These are phyloP conservation scores for Leishmania braziliensis DNA, from an alignment of 208 protist species.

Conservation along the genomic window DNA sequence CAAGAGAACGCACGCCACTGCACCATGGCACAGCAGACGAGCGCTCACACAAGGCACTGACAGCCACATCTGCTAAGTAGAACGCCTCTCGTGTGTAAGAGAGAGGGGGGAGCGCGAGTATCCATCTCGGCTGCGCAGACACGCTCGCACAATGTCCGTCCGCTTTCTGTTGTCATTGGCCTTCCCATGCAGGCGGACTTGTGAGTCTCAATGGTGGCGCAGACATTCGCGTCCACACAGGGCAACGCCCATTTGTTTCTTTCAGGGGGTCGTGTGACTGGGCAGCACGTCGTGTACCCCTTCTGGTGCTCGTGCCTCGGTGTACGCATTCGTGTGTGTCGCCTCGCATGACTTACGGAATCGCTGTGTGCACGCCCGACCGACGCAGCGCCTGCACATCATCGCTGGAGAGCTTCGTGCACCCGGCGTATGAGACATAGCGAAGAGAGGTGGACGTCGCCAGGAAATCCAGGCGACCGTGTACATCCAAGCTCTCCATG, in stretches of 20 bases:
- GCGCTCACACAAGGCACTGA: not conserved
- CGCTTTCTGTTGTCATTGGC: not conserved
- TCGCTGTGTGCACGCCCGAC: not conserved
- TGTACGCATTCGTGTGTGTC: not conserved
- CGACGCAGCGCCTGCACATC: constrained; percentile 16
- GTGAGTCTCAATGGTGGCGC: not conserved
- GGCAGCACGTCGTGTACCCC: not conserved
- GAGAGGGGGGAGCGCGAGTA: not conserved
- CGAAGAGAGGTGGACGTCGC: constrained; percentile 26
- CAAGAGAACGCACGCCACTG: not conserved
- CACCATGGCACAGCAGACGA: not conserved
- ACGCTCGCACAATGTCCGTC: not conserved
- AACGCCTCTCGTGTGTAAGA: not conserved
- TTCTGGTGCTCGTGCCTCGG: not conserved
- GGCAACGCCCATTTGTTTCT: not conserved
- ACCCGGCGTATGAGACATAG: constrained; percentile 29
- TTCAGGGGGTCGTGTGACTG: not conserved
- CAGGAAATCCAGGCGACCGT: constrained; percentile 23
- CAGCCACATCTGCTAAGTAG: not conserved
- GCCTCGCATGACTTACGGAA: not conserved
- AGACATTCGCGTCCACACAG: not conserved
- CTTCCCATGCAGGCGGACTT: not conserved
- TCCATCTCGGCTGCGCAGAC: not conserved
- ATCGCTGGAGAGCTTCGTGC: constrained; percentile 9
- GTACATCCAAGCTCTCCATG: constrained; percentile 34